Conservation (phyloP, 345 rosid genomes). For the Noccaea bulbosa region DNA sequence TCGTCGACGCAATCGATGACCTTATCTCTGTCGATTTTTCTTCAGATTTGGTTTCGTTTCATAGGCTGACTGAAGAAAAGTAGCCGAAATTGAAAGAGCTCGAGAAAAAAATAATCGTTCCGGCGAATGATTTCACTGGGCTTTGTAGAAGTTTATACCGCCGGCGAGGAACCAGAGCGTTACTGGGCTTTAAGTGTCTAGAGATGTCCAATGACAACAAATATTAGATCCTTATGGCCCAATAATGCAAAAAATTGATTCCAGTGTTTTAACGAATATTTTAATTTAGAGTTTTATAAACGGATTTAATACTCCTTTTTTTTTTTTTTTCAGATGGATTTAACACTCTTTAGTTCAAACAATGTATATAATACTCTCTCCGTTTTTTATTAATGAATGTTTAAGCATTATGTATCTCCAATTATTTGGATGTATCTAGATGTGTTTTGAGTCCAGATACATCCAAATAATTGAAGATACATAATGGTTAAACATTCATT, state of each 20-base stretch:
- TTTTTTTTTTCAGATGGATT: too few species aligned
- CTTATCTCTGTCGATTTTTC: neutral
- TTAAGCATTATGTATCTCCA: too few species aligned
- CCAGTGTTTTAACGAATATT: too few species aligned
- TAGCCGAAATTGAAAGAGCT: neutral
- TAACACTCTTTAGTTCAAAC: neutral
- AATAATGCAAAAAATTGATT: too few species aligned
- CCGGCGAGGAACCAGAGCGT: neutral
- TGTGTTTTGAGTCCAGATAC: too few species aligned
- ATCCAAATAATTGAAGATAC: too few species aligned
- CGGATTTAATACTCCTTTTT: too few species aligned
- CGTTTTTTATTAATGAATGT: too few species aligned
- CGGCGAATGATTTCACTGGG: neutral
- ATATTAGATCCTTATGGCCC: neutral
- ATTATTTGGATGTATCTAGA: too few species aligned
- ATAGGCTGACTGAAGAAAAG: neutral
- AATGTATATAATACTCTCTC: conserved; percentile 8
- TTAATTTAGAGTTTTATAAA: too few species aligned
- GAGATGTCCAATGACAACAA: neutral
- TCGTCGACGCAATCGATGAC: neutral
- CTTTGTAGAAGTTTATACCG: neutral
- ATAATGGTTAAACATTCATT: too few species aligned
- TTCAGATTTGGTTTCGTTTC: neutral
- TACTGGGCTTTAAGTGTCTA: too few species aligned
- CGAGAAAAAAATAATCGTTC: neutral